Base-by-base conservation (phyloP, 331 rosid genomes). In the Erythrophleum ivorense region DNA sequence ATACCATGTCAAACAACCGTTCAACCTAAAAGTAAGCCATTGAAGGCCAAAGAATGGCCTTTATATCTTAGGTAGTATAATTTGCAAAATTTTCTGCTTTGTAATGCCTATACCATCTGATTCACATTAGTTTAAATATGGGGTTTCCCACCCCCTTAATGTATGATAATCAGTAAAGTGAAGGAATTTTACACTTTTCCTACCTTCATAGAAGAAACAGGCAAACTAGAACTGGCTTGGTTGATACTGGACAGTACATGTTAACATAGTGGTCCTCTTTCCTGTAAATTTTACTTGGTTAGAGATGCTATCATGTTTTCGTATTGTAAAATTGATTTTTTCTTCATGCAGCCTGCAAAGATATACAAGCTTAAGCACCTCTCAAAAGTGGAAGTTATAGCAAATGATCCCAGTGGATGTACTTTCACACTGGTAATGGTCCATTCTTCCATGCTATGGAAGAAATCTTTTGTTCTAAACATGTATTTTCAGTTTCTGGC, bases 361-460 rank as follows among this genome's bases (percentile, higher is more conserved):
- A 78, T 92, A 74, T 96, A 94, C 92, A 94, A 96, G 90, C 89
- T 94, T 77, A 96, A 85, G 87, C 95, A 96, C 85, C 97, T 96
- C 64, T 86, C 97, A 6, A 96, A 94, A 90, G 95, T 96, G 87
- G 98, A 96, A 88, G 98, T 96, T 78, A 54, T 94, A 54, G 19
- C 99, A 40, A 96, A 92, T 68, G 98, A 96, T 80, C 97, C 97
- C 34, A 92, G 97, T 84, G 97, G 98, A 75, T 96, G 97, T 79
- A 96, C 97, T 46, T 96, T 96, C 88, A 94, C 94, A 1, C 81
- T 96, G 97, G 99, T 96, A 95, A 89, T 69, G 81, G 75, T 86
- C 77, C 71, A 82, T 71, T 50, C 65, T 34, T 57, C n/a, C 41
- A 45, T 3, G 21, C 36, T 68, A 12, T 4, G 19, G 67, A 67